A percentile compares a stretch with the other conserved stretches of the same genome.
Evolutionary conservation across 352 stramenopile genomes (phyloP).

Genomic region (Pythium coloratum): DNA sequence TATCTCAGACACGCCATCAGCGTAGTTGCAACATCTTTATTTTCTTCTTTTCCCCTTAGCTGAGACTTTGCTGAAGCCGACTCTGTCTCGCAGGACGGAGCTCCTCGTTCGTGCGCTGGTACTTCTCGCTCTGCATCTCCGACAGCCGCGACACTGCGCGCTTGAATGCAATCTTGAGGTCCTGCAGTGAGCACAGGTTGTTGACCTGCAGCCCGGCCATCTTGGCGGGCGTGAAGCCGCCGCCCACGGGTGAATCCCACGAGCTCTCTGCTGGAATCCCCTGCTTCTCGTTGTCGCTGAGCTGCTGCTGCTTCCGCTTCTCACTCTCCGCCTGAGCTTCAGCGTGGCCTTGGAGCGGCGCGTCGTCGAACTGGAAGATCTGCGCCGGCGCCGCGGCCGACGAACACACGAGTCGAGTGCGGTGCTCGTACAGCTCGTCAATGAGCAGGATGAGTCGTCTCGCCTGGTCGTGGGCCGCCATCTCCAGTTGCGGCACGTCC

Average conservation of each 20-base stretch:
- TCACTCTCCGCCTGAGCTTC: conserved; percentile 38
- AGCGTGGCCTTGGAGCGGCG: conserved; percentile 27
- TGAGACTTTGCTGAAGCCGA: conserved; percentile 27
- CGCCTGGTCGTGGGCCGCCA: conserved; percentile 90
- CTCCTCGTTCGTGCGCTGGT: conserved; percentile 50
- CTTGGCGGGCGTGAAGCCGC: conserved; percentile 59
- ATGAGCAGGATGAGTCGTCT: conserved; percentile 97
- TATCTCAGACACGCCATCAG: background rate
- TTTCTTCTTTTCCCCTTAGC: background rate
- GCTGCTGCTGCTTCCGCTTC: conserved; percentile 43
- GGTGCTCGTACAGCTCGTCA: conserved; percentile 96
- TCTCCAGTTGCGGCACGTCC: conserved; percentile 82
- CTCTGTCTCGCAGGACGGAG: conserved; percentile 29
- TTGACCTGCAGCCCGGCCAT: conserved; percentile 52
- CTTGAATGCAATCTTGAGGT: conserved; percentile 78
- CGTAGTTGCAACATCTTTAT: conserved; percentile 16
- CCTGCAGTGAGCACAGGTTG: conserved; percentile 70
- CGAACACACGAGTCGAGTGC: conserved; percentile 57
- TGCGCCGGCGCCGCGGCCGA: conserved; percentile 38
- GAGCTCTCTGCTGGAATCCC: conserved; percentile 63
- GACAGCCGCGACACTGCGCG: conserved; percentile 75
- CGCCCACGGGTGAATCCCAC: conserved; percentile 59
- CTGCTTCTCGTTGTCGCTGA: conserved; percentile 36
- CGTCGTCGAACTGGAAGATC: conserved; percentile 76
- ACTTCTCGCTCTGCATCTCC: conserved; percentile 87